phyloP scores from a whole-genome alignment of 1,139 yeast species.

The Taphrina flavorubra region DNA sequence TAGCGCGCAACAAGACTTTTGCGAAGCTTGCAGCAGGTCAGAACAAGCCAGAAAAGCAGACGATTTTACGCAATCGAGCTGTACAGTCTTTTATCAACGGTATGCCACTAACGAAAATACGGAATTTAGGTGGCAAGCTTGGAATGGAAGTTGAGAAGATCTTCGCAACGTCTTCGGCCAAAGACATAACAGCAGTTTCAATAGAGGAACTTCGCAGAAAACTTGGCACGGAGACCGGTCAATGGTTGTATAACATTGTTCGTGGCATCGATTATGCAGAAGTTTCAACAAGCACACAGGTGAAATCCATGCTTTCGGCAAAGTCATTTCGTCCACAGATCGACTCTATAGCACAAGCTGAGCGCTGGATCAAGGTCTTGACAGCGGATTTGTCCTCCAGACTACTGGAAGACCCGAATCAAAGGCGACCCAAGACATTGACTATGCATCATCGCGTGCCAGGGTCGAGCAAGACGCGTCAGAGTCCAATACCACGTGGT shows the following conservation, averaged over 20 bases:
- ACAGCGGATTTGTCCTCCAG: constrained; percentile 78
- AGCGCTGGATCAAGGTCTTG: constrained; percentile 82
- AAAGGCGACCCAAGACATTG: constrained; percentile 53
- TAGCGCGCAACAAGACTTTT: constrained; percentile 73
- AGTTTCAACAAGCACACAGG: constrained; percentile 63
- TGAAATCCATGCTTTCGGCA: constrained; percentile 86
- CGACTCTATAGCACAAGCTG: constrained; percentile 61
- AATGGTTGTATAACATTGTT: constrained; percentile 61
- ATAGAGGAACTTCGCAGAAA: constrained; percentile 49
- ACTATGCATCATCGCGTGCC: constrained; percentile 46
- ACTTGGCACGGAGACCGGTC: constrained; percentile 55
- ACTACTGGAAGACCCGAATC: constrained; percentile 63
- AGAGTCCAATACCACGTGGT: constrained; percentile 45
- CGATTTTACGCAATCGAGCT: constrained; percentile 63
- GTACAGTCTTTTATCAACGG: constrained; percentile 62
- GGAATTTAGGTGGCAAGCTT: constrained; percentile 89
- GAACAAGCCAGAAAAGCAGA: constrained; percentile 75
- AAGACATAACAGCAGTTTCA: constrained; percentile 49
- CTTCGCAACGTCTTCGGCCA: constrained; percentile 43
- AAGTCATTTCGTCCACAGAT: constrained; percentile 74
- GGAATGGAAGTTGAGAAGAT: constrained; percentile 66
- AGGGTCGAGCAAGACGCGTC: constrained; percentile 44
- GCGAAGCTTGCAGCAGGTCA: constrained; percentile 91
- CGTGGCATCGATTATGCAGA: constrained; percentile 66
- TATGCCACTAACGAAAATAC: constrained; percentile 73